Evolutionary conservation across 768 basidiomycete genomes (phyloP), one percentile per base, ranked within the genome.

Genomic region (Boletus edulis): DNA sequence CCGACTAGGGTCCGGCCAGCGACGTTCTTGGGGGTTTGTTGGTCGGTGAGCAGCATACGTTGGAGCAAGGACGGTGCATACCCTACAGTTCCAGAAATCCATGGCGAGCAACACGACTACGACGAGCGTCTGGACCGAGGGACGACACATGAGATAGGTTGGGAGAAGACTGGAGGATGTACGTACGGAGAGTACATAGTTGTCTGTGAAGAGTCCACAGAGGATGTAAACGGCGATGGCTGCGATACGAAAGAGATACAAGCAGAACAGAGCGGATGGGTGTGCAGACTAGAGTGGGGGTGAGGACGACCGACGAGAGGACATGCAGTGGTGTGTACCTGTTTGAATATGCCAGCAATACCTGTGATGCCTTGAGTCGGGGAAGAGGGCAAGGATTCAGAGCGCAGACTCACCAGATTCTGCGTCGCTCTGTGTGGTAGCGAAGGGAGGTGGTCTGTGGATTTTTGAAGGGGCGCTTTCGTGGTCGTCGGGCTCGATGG

Each of bases 31-130:
- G 24, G 47, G 53, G 40, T 34, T 39, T 2, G 24, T 18, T 56
- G n/a, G 55, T 24, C 31, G 42, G 27, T 46, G 54, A 20, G 52
- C n/a, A 47, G 50, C 37, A 12, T 27, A n/a, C n/a, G 35, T 24
- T 2, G 6, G 8, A 47, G 14, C 11, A 13, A 46, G 46, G 20
- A 51, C 10, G 37, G 45, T 29, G 56, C 83, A 56, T 65, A 94
- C 92, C 69, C 94, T 78, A 61, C 92, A 94, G 64, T 96, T 98
- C 97, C 96, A 99, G 71, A 99, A 99, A 74, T 99, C 97, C 83
- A 96, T 89, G 0, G 95, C 90, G 24, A 99, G 82, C 15, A 99
- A 77, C 2, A 98, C 86, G 20, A 98, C 97, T 0, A 98, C 96
- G 10, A 83, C 72, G 4, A 99, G 95, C 24, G 94, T 96, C 85